Conservation (phyloP, 2,329 filamentous ascomycete genomes). For the Aureobasidium namibiae region DNA sequence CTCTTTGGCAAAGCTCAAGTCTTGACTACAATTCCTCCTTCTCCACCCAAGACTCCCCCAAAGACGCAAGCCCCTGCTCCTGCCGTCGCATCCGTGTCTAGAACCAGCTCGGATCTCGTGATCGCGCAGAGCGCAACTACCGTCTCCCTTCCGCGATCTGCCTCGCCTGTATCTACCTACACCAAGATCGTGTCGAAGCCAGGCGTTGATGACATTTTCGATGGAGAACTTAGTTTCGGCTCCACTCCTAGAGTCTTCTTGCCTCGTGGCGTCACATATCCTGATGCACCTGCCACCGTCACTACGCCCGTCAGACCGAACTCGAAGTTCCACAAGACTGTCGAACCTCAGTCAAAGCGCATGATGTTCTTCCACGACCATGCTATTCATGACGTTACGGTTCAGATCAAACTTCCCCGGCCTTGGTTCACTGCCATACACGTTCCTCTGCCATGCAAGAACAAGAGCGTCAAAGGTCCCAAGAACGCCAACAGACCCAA, state of each 20-base stretch:
- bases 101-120: constrained; percentile 44
- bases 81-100: constrained; percentile 16
- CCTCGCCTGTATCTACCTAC: constrained; percentile 11
- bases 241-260: constrained; percentile 32
- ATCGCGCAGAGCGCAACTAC: constrained; percentile 64
- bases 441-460: neutral
- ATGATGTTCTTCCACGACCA: neutral
- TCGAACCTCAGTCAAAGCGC: constrained; percentile 1
- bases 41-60: constrained; percentile 31
- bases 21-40: constrained; percentile 30
- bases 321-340: constrained; percentile 3
- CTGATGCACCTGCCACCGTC: neutral
- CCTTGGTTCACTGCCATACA: neutral
- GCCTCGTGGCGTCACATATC: constrained; percentile 22
- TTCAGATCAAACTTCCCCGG: neutral
- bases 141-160: constrained; percentile 55
- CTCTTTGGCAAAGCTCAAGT: constrained; percentile 57
- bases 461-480: neutral
- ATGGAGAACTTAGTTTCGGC: constrained; percentile 39
- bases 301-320: neutral
- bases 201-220: constrained; percentile 34
- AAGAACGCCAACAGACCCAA: neutral
- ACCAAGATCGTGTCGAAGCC: constrained; percentile 32
- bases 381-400: neutral
- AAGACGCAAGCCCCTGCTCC: constrained; percentile 31